Conservation (phyloP, 805 yeast species). For the Komagataella mondaviorum region DNA sequence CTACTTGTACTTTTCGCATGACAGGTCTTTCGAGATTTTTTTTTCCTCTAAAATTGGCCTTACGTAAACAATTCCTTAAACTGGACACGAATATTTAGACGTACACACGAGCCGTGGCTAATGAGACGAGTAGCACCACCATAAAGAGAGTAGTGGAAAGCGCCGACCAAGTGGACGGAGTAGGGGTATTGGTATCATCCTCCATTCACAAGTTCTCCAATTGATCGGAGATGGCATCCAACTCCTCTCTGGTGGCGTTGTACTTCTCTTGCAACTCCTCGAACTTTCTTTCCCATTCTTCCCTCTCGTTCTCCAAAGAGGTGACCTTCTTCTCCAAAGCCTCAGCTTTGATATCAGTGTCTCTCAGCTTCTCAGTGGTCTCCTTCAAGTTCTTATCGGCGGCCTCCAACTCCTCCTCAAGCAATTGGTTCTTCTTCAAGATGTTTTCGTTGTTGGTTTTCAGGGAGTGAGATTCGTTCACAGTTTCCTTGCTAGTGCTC, state of each 20-base stretch:
- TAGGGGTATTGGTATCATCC: background rate
- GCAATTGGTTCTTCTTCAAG: slow-evolving; percentile 76
- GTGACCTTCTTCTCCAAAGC: slow-evolving; percentile 90
- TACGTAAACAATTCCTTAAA: background rate
- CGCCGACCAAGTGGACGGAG: background rate
- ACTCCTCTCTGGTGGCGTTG: slow-evolving; percentile 77
- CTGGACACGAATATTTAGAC: background rate
- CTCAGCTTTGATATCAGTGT: slow-evolving; percentile 91
- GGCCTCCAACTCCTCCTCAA: slow-evolving; percentile 85
- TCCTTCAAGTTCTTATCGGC: slow-evolving; percentile 86
- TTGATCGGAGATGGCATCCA: slow-evolving; percentile 94
- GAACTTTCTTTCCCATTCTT: slow-evolving; percentile 77
- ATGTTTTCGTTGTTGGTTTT: slow-evolving; percentile 83
- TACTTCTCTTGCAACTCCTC: slow-evolving; percentile 81
- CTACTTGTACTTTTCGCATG: background rate
- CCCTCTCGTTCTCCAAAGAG: slow-evolving; percentile 85
- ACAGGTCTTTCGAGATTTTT: background rate
- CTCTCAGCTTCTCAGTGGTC: slow-evolving; percentile 88
- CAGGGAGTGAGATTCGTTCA: slow-evolving; percentile 82
- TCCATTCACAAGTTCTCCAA: slow-evolving; percentile 50
- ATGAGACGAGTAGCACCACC: background rate
- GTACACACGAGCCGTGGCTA: background rate
- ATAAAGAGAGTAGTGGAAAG: background rate
- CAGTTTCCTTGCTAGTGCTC: slow-evolving; percentile 66
- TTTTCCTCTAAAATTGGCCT: background rate